phyloP scores from a whole-genome alignment of 352 stramenopile species.

The Globisporangium acanthophoron region DNA sequence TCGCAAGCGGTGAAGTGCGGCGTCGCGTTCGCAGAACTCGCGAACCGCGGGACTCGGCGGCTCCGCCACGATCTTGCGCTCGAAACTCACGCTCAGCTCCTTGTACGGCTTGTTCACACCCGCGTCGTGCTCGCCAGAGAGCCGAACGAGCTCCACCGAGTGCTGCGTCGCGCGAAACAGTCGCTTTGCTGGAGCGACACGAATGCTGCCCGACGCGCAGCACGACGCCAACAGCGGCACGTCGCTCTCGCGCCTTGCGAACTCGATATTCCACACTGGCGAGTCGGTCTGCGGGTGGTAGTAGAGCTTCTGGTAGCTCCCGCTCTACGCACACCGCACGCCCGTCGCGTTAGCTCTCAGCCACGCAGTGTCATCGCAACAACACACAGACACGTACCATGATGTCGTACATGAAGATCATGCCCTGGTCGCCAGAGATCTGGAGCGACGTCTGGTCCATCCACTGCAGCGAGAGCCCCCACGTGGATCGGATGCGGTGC shows the following conservation, averaged over 20 bases:
- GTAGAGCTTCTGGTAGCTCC: conserved; percentile 76
- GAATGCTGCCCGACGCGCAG: conserved; percentile 65
- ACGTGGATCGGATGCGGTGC: conserved; percentile 78
- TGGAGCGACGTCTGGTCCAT: conserved; percentile 68
- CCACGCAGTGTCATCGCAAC: not conserved
- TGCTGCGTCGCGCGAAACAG: conserved; percentile 59
- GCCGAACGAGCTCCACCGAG: conserved; percentile 65
- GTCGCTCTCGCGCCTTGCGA: conserved; percentile 30
- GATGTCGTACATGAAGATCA: conserved; percentile 72
- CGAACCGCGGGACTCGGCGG: conserved; percentile 31
- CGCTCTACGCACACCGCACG: conserved; percentile 30
- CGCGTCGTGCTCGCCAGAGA: conserved; percentile 43
- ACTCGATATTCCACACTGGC: conserved; percentile 76
- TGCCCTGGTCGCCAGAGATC: conserved; percentile 79
- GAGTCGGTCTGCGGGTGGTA: conserved; percentile 83
- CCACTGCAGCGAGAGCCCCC: conserved; percentile 74
- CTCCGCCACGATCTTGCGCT: conserved; percentile 40
- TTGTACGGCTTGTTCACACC: conserved; percentile 58
- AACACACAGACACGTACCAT: conserved; percentile 35
- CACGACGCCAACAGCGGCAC: conserved; percentile 55
- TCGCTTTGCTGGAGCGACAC: conserved; percentile 53
- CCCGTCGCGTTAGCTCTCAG: not conserved
- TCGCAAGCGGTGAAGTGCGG: conserved; percentile 65
- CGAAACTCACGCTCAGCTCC: conserved; percentile 44
- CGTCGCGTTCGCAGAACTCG: conserved; percentile 72